A percentile compares a stretch with the other conserved stretches of the same genome.
Evolutionary conservation across 2,329 filamentous ascomycete genomes (phyloP).

Genomic region (Clarireedia hainanense): DNA sequence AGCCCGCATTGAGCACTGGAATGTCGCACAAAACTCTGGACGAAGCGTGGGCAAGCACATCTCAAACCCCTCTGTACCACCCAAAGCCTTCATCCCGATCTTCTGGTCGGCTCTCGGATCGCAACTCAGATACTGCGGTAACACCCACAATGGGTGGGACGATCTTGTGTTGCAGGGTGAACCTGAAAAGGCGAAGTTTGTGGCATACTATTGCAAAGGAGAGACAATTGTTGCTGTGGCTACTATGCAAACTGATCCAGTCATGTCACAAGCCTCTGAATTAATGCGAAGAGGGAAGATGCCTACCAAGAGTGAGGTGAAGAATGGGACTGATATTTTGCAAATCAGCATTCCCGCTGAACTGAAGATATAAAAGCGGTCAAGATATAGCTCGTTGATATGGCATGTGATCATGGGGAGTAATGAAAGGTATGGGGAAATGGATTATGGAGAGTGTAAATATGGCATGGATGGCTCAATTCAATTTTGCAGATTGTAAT

Average conservation of each 20-base stretch:
- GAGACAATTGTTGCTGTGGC: slow-evolving; percentile 85
- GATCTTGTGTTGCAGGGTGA: slow-evolving; percentile 75
- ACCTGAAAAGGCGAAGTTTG: slow-evolving; percentile 71
- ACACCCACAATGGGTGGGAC: slow-evolving; percentile 75
- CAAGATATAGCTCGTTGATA: no score
- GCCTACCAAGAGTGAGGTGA: slow-evolving; percentile 71
- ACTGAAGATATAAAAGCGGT: slow-evolving; percentile 12
- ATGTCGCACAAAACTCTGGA: slow-evolving; percentile 90
- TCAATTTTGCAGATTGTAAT: no score
- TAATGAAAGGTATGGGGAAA: not conserved
- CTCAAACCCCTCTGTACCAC: slow-evolving; percentile 50
- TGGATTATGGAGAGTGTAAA: no score
- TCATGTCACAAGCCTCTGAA: slow-evolving; percentile 75
- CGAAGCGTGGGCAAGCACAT: slow-evolving; percentile 74
- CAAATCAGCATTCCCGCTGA: slow-evolving; percentile 21
- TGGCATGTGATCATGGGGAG: not conserved
- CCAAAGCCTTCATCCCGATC: slow-evolving; percentile 77
- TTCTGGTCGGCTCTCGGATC: slow-evolving; percentile 94
- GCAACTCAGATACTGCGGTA: slow-evolving; percentile 90
- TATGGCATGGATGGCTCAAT: no score
- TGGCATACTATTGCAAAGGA: slow-evolving; percentile 80
- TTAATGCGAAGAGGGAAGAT: slow-evolving; percentile 78
- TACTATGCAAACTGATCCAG: slow-evolving; percentile 83
- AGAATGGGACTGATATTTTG: slow-evolving; percentile 43
- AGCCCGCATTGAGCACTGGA: slow-evolving; percentile 94